Conservation (phyloP, 2,329 filamentous ascomycete species). For the Pseudogymnoascus pannorum region DNA sequence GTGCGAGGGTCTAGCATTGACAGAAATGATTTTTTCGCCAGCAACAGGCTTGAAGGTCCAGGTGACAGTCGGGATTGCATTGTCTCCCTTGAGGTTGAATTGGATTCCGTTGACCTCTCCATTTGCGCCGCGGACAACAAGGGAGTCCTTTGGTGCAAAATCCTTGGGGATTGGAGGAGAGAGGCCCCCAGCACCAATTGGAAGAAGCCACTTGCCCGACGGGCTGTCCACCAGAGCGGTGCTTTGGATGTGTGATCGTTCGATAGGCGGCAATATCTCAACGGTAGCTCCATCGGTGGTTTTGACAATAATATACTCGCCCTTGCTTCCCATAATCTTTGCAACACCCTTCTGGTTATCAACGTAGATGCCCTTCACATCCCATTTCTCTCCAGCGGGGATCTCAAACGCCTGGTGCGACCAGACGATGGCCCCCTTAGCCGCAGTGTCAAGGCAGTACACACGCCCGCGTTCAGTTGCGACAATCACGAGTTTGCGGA, state of each 20-base stretch:
- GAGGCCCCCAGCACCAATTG: conserved; percentile 44
- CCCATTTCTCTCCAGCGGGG: conserved; percentile 48
- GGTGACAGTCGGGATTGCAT: conserved; percentile 39
- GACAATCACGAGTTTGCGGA: conserved; percentile 76
- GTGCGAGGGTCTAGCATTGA: conserved; percentile 62
- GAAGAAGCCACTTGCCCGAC: conserved; percentile 46
- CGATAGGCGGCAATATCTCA: conserved; percentile 36
- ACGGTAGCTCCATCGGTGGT: conserved; percentile 44
- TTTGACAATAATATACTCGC: conserved; percentile 53
- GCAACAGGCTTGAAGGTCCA: conserved; percentile 69
- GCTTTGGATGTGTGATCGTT: conserved; percentile 36
- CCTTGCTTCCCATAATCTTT: conserved; percentile 35
- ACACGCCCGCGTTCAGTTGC: conserved; percentile 74
- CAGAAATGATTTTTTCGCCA: conserved; percentile 59
- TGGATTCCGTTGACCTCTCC: conserved; percentile 49
- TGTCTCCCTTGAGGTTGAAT: conserved; percentile 38
- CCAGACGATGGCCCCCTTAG: conserved; percentile 70
- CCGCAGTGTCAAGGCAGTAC: conserved; percentile 71
- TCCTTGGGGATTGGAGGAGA: conserved; percentile 39
- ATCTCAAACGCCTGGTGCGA: conserved; percentile 56
- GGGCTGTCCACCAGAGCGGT: conserved; percentile 47
- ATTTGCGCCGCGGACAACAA: conserved; percentile 45
- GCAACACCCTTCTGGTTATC: conserved; percentile 46
- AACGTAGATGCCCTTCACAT: conserved; percentile 60
- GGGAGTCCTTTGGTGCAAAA: conserved; percentile 42